Evolutionary conservation across 257 asterid species (phyloP), one percentile per base, ranked within the genome.

Genomic region (Paraleonurus japonicus): DNA sequence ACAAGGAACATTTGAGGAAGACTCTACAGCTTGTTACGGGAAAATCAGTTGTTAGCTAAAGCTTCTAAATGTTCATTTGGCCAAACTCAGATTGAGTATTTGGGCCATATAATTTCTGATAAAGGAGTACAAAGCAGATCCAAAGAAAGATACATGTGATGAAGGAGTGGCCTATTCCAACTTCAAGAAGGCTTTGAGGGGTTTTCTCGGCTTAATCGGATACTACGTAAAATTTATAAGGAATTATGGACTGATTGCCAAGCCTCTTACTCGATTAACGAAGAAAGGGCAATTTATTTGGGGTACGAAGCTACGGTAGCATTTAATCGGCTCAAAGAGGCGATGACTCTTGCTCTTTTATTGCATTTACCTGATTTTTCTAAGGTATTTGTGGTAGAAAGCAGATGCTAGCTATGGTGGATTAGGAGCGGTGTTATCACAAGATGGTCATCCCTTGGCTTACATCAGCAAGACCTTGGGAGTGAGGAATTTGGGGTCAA

Each of bases 1-100:
- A 47, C 20, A 3, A 13, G 8, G 3, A 16, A 1, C 54, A 47
- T n/a, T 15, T 47, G 1, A 15, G 7, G 9, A 6, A 5, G 0
- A 20, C 15, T 4, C 4, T n/a, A 0, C 0, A 1, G n/a, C n/a
- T n/a, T n/a, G 0, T 1, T 47, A 3, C 0, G 8, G 0, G 7
- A 45, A 4, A 4, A 47, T 16, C 16, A 15, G 1, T 20, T 47
- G 0, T 1, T 47, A 0, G 54, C 54, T 3, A 47, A 47, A 9
- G 7, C 16, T 1, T 47, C 22, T 4, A 47, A 47, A 10, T 47
- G 54, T 15, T 2, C 0, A 0, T 47, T 47, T n/a, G 54, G 20
- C 1, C 20, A 13, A 5, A 0, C 0, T 0, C 5, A n/a, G 0
- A 10, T 47, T 0, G 54, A 47, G 20, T 47, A 13, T 0, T 15